Conservation (phyloP, 2,329 filamentous ascomycete genomes). For the Botrytis tulipae region DNA sequence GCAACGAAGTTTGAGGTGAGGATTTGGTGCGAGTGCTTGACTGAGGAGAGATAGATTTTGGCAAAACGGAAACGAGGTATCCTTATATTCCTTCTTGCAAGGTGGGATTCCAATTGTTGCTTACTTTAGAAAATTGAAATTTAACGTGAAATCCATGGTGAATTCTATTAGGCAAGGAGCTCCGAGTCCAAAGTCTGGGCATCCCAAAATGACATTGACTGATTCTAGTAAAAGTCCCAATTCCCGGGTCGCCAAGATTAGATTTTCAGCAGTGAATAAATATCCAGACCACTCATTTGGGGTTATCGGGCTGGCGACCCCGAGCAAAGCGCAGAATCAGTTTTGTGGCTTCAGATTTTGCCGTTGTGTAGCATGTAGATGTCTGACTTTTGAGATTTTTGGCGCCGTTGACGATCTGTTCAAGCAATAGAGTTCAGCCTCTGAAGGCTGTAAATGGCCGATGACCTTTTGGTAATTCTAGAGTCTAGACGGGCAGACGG, state of each 20-base stretch:
- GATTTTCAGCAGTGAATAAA: not conserved
- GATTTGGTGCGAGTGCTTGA: constrained; percentile 25
- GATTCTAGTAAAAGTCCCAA: not conserved
- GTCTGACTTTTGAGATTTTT: constrained; percentile 1
- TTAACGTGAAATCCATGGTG: not conserved
- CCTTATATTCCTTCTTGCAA: constrained; percentile 10
- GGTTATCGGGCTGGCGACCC: not conserved
- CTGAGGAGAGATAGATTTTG: not conserved
- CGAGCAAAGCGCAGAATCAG: no score
- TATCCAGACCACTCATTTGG: not conserved
- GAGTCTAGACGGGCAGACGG: not conserved
- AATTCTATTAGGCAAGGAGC: constrained; percentile 11
- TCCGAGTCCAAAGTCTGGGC: constrained; percentile 20
- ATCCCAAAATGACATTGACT: constrained; percentile 6
- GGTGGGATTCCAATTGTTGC: not conserved
- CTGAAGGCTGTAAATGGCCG: not conserved
- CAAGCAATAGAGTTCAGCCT: not conserved
- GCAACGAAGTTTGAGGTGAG: not conserved
- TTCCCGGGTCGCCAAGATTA: not conserved
- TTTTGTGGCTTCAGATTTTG: not conserved
- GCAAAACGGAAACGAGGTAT: constrained; percentile 4
- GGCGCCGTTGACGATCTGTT: not conserved
- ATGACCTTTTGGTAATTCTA: not conserved
- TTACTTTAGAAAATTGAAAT: not conserved
- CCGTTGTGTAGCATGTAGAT: constrained; percentile 8